Evolutionary conservation across 345 rosid genomes (phyloP), one percentile per base, ranked within the genome.

Genomic region (Trapa bicornis): DNA sequence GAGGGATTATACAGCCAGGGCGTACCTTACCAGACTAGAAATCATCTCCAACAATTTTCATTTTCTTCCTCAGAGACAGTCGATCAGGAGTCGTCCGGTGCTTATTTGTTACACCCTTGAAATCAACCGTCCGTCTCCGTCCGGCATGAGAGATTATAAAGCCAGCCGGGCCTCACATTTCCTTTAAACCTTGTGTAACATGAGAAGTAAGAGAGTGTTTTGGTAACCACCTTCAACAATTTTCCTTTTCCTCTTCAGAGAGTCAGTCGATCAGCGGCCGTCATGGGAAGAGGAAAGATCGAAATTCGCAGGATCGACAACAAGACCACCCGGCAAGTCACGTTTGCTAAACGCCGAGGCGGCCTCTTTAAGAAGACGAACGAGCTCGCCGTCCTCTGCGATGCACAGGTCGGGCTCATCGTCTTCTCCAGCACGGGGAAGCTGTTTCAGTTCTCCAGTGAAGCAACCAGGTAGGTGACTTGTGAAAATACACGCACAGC

Each of bases 221-320:
- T 1, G 64, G 29, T 50, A 15, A 37, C 57, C 57, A 37, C 39
- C 29, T 22, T 22, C 61, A 43, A n/a, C 37, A 12, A 6, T 22
- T 39, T 33, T 22, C 29, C 10, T 56, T 5, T 9, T 22, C 29
- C 29, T 22, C 29, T 22, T 22, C 29, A 22, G 29, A 22, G 29
- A 22, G 2, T 57, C 5, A 1, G n/a, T 57, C 32, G 22, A 6
- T 4, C 29, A 57, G 61, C 48, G 10, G 36, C 4, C 33, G 36
- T 17, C 67, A 64, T 65, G 67, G 67, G 67, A 14, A 65, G 67
- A 39, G 67, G 67, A 36, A 65, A 65, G 67, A 65, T 65, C 52
- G 15, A 33, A 7, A 65, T 65, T 47, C 67, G 67, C 16, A 22
- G 67, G 67, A 65, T 65, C 47, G 67, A 65, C 37, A 65, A 65